These are phyloP conservation scores for Phytophthora quininea DNA, from an alignment of 352 stramenopile genomes.

Conservation along the genomic window DNA sequence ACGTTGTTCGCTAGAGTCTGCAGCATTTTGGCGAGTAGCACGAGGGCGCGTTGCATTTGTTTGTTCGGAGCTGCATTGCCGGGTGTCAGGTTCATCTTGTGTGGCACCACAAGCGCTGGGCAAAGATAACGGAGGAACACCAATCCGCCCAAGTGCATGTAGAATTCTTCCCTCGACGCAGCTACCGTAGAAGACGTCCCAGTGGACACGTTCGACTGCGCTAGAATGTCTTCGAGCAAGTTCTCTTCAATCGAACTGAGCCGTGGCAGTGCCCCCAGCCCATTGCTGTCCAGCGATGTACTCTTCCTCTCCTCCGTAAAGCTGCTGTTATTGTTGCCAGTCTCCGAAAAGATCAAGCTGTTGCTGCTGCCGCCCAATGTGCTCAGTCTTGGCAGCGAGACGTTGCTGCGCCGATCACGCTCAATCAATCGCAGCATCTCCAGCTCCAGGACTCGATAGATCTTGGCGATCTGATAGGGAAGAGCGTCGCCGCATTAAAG, in stretches of 20 bases:
- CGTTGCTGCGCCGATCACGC: constrained; percentile 56
- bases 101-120: constrained; percentile 72
- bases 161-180: constrained; percentile 70
- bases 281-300: constrained; percentile 34
- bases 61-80: constrained; percentile 44
- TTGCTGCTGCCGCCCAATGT: constrained; percentile 50
- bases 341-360: constrained; percentile 25
- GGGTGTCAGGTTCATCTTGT: constrained; percentile 73
- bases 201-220: constrained; percentile 28
- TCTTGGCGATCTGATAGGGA: constrained; percentile 82
- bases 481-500: constrained; percentile 52
- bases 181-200: constrained; percentile 25
- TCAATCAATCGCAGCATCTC: constrained; percentile 81
- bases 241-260: constrained; percentile 65
- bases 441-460: constrained; percentile 73
- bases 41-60: constrained; percentile 65
- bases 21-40: constrained; percentile 82
- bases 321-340: constrained; percentile 33
- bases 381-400: constrained; percentile 56
- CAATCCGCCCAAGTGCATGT: constrained; percentile 75
- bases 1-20: constrained; percentile 84
- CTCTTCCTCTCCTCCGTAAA: constrained; percentile 45
- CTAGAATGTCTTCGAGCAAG: constrained; percentile 38
- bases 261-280: constrained; percentile 47
- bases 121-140: constrained; percentile 85